Evolutionary conservation across 2,329 filamentous ascomycete genomes (phyloP), one percentile per base, ranked within the genome.

Genomic region (Penicillium digitatum): DNA sequence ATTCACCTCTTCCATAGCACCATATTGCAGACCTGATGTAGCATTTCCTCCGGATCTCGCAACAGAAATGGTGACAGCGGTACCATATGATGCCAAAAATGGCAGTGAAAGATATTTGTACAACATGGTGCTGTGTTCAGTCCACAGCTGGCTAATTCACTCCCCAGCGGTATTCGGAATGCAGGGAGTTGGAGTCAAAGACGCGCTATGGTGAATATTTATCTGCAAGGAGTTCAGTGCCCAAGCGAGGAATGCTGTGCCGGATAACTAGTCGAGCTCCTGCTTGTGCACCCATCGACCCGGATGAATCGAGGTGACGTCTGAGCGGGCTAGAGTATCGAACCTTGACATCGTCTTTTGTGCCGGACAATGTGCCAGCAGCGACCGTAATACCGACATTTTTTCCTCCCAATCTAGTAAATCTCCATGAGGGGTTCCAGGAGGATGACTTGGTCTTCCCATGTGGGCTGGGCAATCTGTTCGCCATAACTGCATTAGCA

Each of bases 1-100:
- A 37, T 29, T 29, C 62, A 69, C 67, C 64, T 69, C 67, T 58
- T 67, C 64, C 67, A 69, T 69, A 1, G 62, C 62, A 34, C 67
- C 67, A 66, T 69, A 69, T 48, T 68, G 66, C 22, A 69, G 40
- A 44, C 54, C 57, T 5, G 59, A 61, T 2, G 66, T 68, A 12
- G 49, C 59, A 61, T 69, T 69, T 5, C 67, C 67, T 1, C 67
- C 67, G 18, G 64, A 66, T n/a, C 64, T 65, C 3, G 66, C 63
- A 43, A 69, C 66, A 3, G 66, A 64, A 22, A 69, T 66, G 10
- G 64, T 52, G 37, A 67, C 64, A 11, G 66, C 66, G 7, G 64
- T 57, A 48, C 58, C 49, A 44, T 58, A 62, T 3, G 63, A 60
- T n/a, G 66, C 66, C 56, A 68, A 48, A 39, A 69, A 51, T 1